Base-by-base conservation (phyloP, 352 stramenopile species). In the Globisporangium middletonii region DNA sequence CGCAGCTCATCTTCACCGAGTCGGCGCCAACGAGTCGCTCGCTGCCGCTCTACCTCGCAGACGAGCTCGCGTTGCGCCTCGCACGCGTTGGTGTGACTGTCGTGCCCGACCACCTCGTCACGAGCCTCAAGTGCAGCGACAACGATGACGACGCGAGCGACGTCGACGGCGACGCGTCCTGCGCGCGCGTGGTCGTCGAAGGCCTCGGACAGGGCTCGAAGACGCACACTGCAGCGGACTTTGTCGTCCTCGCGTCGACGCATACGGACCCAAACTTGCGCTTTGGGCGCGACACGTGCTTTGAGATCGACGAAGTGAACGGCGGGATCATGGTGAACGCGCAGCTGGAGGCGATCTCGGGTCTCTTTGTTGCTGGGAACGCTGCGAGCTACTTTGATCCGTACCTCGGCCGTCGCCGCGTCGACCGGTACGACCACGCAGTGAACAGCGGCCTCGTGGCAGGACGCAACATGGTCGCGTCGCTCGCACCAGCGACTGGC, bases 401-500 rank as follows among this genome's bases (percentile, higher is more conserved):
- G 44, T 89, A 88, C 49, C 53, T 97, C 44, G 90, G 89, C 0
- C 67, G 89, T 19, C 73, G 90, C 8, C 83, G 91, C n/a, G 84
- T 97, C 19, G 89, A 97, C 57, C 73, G 83, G 6, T 97, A 96
- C 64, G 91, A 98, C 64, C 89, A 97, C 59, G 88, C 89, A 2
- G 86, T 98, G 16, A 98, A 98, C 73, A 94, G 79, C 28, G 91
- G 91, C 0, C 72, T 98, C 3, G 73, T 87, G 15, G 91, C 89
- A 2, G 89, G 88, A 1, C 70, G 87, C 30, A 97, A 97, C 65
- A 97, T 97, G 88, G 86, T 85, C 51, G 60, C 64, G 42, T 82
- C 74, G 28, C 63, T 81, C 11, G 67, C 56, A 13, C 65, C 58
- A 6, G 60, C 67, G 2, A 61, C 59, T 0, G 68, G 65, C 4